Base-by-base conservation (phyloP, 169 alveolate genomes). In the Cryptosporidium meleagridis region DNA sequence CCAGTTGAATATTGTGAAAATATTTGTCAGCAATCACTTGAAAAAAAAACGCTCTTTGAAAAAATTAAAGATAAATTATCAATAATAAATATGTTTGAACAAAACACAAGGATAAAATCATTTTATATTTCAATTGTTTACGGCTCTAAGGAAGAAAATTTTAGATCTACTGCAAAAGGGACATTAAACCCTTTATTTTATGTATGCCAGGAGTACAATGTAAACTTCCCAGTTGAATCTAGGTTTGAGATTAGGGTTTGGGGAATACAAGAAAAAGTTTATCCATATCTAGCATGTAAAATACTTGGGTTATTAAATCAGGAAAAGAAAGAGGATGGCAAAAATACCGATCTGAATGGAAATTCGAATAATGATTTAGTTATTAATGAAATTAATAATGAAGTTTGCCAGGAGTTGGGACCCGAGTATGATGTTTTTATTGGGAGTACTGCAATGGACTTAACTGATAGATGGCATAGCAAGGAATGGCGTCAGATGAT, bases 381-480 rank as follows among this genome's bases (percentile, higher is more conserved):
- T 21, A 39, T 31, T n/a, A 41, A 85, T 39, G 95, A 92, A 29
- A 41, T 80, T 12, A 92, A 89, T 14, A 70, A 87, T 58, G 93
- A 61, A 51, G 69, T 71, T 53, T 92, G 58, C 48, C 91, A 61
- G 95, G 91, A 84, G 61, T 84, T 59, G 84, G 85, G 70, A 48
- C 95, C 67, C 26, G 93, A 61, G 92, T 94, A 55, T 91, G 98
- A 96, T 85, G 61, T 85, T 44, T 85, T 92, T 85, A 86, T 95
- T n/a, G 98, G 97, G 14, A 92, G 96, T 26, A 96, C 97, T n/a
- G 93, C 89, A 39, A 91, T 96, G 59, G 97, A 96, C 92, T 89
- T 96, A 75, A 96, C 95, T 80, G 96, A 95, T 87, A 85, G 98
- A 55, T 96, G 98, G 98, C 94, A 94, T 85, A 94, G 97, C 59